Conservation (phyloP, 106 monocot species). For the Dendrobium chrysotoxum region DNA sequence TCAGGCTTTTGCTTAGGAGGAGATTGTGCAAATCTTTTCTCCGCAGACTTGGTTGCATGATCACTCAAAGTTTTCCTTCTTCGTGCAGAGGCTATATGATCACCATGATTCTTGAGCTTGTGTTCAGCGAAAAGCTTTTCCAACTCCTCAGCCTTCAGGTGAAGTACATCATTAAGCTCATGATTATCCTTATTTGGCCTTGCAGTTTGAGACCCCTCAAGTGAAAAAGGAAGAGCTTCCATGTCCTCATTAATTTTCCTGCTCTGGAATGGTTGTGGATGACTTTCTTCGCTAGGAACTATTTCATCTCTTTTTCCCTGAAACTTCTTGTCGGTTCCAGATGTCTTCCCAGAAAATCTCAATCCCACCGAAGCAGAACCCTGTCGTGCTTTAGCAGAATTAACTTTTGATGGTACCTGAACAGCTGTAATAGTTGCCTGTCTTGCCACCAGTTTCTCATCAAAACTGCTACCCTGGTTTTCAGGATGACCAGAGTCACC, state of each 20-base stretch:
- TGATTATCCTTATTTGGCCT: constrained; percentile 62
- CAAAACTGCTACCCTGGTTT: constrained; percentile 13
- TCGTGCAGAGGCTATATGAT: constrained; percentile 33
- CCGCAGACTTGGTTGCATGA: constrained; percentile 17
- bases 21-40: constrained; percentile 13
- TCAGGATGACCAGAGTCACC: constrained; percentile 13
- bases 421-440: constrained; percentile 13
- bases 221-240: constrained; percentile 12
- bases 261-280: background rate
- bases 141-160: constrained; percentile 82
- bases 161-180: constrained; percentile 67
- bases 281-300: constrained; percentile 8
- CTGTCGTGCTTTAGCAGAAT: constrained; percentile 15
- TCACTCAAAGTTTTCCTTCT: constrained; percentile 42
- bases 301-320: constrained; percentile 23
- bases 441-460: constrained; percentile 11
- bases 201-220: constrained; percentile 19
- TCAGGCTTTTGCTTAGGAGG: constrained; percentile 12
- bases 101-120: constrained; percentile 55
- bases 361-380: constrained; percentile 11
- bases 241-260: constrained; percentile 25
- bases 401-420: constrained; percentile 9
- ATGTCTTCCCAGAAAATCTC: constrained; percentile 25
- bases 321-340: constrained; percentile 20
- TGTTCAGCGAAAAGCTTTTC: constrained; percentile 90